A percentile compares a stretch with the other conserved stretches of the same genome.
Evolutionary conservation across 2,329 filamentous ascomycete genomes (phyloP).

Genomic region (Pestalotiopsis sp.): DNA sequence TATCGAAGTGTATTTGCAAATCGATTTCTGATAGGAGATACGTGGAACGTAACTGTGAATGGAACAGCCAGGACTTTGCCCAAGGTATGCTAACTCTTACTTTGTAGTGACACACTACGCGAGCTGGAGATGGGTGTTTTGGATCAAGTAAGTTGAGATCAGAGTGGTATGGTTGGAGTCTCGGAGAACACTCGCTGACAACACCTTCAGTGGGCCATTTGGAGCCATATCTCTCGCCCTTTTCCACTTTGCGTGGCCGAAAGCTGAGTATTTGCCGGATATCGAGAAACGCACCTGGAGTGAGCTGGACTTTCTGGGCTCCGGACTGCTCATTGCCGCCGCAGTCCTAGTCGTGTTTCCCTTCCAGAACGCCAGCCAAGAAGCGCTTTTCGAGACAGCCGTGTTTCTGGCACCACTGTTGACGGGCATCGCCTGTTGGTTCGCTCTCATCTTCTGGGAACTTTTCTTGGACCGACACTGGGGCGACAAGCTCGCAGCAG

Average conservation of each 20-base stretch:
- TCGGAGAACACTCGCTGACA: conserved; percentile 19
- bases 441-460: conserved; percentile 42
- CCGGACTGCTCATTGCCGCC: conserved; percentile 51
- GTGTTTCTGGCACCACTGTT: conserved; percentile 43
- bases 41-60: too few relatives aligned
- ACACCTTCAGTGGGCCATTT: conserved; percentile 46
- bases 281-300: conserved; percentile 43
- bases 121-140: conserved; percentile 58
- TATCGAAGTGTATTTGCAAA: background rate
- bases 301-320: conserved; percentile 54
- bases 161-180: conserved; percentile 1
- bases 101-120: conserved; percentile 42
- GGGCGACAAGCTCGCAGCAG: conserved; percentile 36
- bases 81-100: background rate
- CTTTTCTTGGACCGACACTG: conserved; percentile 28
- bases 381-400: conserved; percentile 39
- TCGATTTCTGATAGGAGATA: background rate
- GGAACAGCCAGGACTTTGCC: background rate
- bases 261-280: conserved; percentile 36
- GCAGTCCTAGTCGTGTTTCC: conserved; percentile 58
- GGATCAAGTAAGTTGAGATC: conserved; percentile 51
- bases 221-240: conserved; percentile 45
- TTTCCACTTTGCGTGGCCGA: conserved; percentile 53
- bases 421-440: conserved; percentile 35
- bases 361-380: conserved; percentile 52